Evolutionary conservation across 2,329 filamentous ascomycete genomes (phyloP), one percentile per base, ranked within the genome.

Genomic region (Lomentospora prolificans): DNA sequence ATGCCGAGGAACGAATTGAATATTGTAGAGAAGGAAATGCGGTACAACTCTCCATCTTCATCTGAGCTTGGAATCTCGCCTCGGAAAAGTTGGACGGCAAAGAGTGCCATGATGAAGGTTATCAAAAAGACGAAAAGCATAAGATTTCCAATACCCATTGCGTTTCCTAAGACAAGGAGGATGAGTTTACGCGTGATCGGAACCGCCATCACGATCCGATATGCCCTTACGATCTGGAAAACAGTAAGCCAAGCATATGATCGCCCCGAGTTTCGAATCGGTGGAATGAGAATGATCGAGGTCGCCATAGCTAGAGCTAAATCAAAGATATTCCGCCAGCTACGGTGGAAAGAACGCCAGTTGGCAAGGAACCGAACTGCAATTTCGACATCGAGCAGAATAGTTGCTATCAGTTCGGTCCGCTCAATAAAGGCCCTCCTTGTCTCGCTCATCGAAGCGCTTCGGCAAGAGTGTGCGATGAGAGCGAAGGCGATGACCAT

Each of bases 1-100:
- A 99, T 97, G 57, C 91, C 94, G 14, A 99, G 76, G 65, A 99
- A 99, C 0, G 90, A 88, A 65, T 97, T 97, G 74, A 87, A 99
- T 33, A 99, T 94, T 39, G 89, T 89, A 66, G 83, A 84, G 67
- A 99, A 99, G 0, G 89, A 87, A 44, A 94, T 81, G 22, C 79
- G 72, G 59, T 88, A 83, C 2, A 79, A 70, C 2, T 86, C 74
- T 2, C 84, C 87, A n/a, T 71, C 67, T 2, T 74, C 69, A 60
- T 89, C 81, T n/a, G 75, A 63, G 30, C 76, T 63, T 0, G 89
- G 86, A 27, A 97, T 81, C 62, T 95, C 86, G 28, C 91, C 91
- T 33, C 94, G 86, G 65, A 99, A 95, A 3, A 99, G 81, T 67
- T 99, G 92, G 1, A 87, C 84, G 5, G 94, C 94, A 63, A 99